Evolutionary conservation across 441 rosid genomes (phyloP), one percentile per base, ranked within the genome.

Genomic region (Pelargonium citronellum): DNA sequence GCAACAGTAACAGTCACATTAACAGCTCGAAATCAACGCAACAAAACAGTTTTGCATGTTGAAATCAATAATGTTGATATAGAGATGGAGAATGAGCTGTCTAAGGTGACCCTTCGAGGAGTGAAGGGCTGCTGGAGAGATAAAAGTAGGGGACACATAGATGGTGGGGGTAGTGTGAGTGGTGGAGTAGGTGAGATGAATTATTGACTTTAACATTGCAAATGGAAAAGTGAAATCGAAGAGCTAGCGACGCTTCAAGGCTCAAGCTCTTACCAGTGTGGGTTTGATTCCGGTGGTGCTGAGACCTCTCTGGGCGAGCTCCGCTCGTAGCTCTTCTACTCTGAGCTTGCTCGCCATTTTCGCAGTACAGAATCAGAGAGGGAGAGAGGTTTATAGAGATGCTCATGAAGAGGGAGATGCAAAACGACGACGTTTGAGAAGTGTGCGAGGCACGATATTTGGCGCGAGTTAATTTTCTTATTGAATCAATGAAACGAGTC

Each of bases 281-380:
- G 86, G 71, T 70, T 85, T 87, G 71, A 79, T 64, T 67, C 91
- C 91, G 67, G 85, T 71, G 71, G 84, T 79, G 61, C 68, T 63
- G 67, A 90, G 89, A 19, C 91, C 92, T 22, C 89, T 87, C 55
- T 84, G 80, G 55, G 85, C 79, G 70, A 90, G 89, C 72, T 82
- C 80, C 68, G 84, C 76, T 34, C 92, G 85, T 43, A 85, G 89
- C 76, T 90, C 89, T 63, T 86, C 87, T 44, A 86, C 89, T 68
- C 66, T 84, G 68, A 90, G 87, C 62, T 78, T 75, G 15, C 75
- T 78, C 19, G 89, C 85, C 91, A 86, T 86, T 67, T 75, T 27
- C 17, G 62, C 41, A 17, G 30, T 19, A n/a, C 0, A 9, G 47
- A 16, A 46, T 9, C n/a, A 15, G 64, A 16, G 17, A 47, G 39